phyloP scores from a whole-genome alignment of 208 protist species.

The Leishmania turanica region DNA sequence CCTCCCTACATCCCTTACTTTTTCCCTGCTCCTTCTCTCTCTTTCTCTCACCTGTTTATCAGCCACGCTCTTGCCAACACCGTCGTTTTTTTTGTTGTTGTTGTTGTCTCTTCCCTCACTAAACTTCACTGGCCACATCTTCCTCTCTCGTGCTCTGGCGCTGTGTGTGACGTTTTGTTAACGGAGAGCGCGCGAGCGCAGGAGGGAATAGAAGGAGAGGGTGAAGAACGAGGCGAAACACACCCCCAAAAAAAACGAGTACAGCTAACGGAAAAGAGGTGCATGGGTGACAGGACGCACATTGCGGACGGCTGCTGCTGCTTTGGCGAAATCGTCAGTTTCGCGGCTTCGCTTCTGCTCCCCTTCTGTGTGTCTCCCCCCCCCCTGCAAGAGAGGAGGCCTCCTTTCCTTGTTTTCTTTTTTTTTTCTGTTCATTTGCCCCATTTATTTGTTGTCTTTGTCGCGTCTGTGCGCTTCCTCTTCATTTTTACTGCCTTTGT shows the following conservation, averaged over 20 bases:
- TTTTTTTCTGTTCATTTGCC: background rate
- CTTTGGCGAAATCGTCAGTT: background rate
- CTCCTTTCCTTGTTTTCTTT: constrained; percentile 9
- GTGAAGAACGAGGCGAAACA: background rate
- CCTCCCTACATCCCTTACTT: background rate
- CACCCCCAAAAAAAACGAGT: background rate
- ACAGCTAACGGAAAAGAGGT: constrained; percentile 2
- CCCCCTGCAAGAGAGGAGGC: background rate
- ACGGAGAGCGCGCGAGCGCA: background rate
- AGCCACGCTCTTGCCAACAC: background rate
- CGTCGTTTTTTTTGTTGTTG: background rate
- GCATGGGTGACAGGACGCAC: background rate
- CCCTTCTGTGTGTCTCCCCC: background rate
- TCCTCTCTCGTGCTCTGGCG: background rate
- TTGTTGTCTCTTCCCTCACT: background rate
- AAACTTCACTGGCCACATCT: too few species aligned
- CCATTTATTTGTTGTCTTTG: constrained; percentile 1
- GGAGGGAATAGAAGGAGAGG: background rate
- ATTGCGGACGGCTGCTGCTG: background rate
- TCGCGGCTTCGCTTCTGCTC: background rate
- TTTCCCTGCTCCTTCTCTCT: background rate
- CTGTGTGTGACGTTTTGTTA: background rate
- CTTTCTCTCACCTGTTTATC: background rate
- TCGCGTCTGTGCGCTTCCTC: background rate
- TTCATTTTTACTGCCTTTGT: background rate